Base-by-base conservation (phyloP, 2,329 filamentous ascomycete genomes). In the Alternaria burnsii region DNA sequence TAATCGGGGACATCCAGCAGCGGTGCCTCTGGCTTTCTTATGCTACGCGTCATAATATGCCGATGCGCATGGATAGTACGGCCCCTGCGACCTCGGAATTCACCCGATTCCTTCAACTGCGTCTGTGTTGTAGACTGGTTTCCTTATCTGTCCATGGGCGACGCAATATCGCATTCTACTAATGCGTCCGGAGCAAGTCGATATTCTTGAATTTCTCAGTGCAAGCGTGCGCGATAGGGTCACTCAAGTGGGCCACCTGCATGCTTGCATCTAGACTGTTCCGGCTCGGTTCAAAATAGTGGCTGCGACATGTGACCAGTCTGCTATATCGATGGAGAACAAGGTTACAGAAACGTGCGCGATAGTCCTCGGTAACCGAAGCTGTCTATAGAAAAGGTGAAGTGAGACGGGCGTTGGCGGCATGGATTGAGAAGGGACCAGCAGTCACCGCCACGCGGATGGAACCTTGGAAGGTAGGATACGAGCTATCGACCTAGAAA, bases 351-450 rank as follows among this genome's bases (percentile, higher is more conserved):
- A 34, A 16, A 24, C 3, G 14, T 34, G 46, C 20, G 32, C 20
- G 46, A 20, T 34, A 20, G 18, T 20, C 20, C 18, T 48, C n/a
- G 46, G 46, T 48, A 14, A 16, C 46, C 20, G 32, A 36, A 50
- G 46, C 32, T 36, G 20, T 30, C n/a, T 47, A 30, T 34, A n/a
- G 30, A n/a, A 12, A 30, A 28, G 22, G 34, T 40, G 24, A 50
- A 42, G 43, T 43, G 28, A 26, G 24, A 26, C 24, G 8, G 30
- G 30, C 38, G 18, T 24, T 22, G 48, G 22, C 24, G 24, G 24
- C 24, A 26, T 26, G 52, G 40, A 22, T 36, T 28, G 52, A 40
- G 41, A 22, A 34, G 34, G 26, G 58, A 46, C 58, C 56, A 56
- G 53, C 24, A 36, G 40, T 36, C 52, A 38, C 26, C 30, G 18